Conservation (phyloP, 192 early-diverging fungal species). For the Coemansia sp. region DNA sequence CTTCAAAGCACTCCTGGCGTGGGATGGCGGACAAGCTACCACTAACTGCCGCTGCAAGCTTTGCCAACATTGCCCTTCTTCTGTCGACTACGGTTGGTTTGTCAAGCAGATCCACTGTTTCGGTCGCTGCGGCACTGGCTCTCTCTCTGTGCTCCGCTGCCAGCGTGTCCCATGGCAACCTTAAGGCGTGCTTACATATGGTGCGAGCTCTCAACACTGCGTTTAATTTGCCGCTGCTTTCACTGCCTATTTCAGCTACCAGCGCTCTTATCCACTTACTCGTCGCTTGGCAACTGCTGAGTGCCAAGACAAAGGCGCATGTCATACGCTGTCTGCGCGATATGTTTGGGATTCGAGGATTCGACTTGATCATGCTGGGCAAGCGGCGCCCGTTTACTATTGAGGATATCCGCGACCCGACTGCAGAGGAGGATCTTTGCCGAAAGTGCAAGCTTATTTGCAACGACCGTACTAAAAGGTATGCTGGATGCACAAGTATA, state of each 20-base stretch:
- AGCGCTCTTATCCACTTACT: neutral
- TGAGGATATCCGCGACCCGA: neutral
- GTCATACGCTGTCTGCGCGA: neutral
- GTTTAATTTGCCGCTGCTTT: neutral
- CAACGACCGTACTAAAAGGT: neutral
- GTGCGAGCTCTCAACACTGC: neutral
- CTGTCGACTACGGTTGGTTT: neutral
- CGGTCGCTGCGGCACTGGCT: neutral
- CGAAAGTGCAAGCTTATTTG: neutral
- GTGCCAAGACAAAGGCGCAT: neutral
- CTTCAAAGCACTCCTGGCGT: no score
- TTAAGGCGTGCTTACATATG: neutral
- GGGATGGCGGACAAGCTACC: no score
- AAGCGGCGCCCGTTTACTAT: neutral
- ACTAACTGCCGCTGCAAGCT: neutral
- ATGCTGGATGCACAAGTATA: neutral
- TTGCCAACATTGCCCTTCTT: neutral
- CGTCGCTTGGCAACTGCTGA: neutral
- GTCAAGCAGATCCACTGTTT: neutral
- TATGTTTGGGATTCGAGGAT: neutral
- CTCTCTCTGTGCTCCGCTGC: neutral
- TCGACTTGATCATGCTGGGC: neutral
- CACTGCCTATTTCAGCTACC: neutral
- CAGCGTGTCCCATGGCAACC: neutral
- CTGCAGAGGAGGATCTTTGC: neutral